phyloP scores from a whole-genome alignment of 495 filamentous ascomycete genomes.

The Evansstolkia leycettana region DNA sequence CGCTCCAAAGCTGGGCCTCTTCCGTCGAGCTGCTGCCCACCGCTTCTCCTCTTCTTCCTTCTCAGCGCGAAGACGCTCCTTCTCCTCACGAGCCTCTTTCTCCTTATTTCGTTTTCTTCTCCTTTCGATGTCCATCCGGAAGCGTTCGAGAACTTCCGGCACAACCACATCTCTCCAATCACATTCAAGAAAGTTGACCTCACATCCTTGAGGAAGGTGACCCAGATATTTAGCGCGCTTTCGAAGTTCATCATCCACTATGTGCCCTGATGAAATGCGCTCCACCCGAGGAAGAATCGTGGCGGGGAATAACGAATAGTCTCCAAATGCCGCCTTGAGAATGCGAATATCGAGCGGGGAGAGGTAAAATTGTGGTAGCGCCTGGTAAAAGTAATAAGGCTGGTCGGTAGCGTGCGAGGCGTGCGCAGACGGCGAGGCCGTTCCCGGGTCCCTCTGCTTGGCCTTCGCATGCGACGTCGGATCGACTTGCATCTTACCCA shows the following conservation, averaged over 20 bases:
- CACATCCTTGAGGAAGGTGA: slow-evolving; percentile 85
- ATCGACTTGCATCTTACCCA: slow-evolving; percentile 14
- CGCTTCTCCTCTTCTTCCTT: slow-evolving; percentile 60
- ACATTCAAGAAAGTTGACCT: slow-evolving; percentile 89
- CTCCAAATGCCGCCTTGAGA: slow-evolving; percentile 76
- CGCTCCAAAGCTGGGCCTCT: slow-evolving; percentile 25
- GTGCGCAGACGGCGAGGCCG: slow-evolving; percentile 9
- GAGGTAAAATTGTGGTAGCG: slow-evolving; percentile 81
- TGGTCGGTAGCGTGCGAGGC: slow-evolving; percentile 22
- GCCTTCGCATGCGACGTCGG: slow-evolving; percentile 9
- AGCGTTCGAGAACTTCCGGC: slow-evolving; percentile 59
- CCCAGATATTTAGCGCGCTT: slow-evolving; percentile 82
- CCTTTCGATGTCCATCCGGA: slow-evolving; percentile 64
- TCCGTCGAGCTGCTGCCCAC: slow-evolving; percentile 41
- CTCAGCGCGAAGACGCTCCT: slow-evolving; percentile 78
- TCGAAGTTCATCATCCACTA: slow-evolving; percentile 79
- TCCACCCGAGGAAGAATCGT: slow-evolving; percentile 87
- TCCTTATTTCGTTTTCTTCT: slow-evolving; percentile 70
- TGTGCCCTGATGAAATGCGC: slow-evolving; percentile 80
- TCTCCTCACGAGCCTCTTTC: slow-evolving; percentile 82
- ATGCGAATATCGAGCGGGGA: slow-evolving; percentile 93
- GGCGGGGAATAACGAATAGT: slow-evolving; percentile 73
- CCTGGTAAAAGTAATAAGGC: slow-evolving; percentile 76
- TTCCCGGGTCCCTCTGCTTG: slow-evolving; percentile 13
- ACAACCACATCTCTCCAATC: slow-evolving; percentile 90